Evolutionary conservation across 2,329 filamentous ascomycete genomes (phyloP).

Genomic region (Penicillium sp.): DNA sequence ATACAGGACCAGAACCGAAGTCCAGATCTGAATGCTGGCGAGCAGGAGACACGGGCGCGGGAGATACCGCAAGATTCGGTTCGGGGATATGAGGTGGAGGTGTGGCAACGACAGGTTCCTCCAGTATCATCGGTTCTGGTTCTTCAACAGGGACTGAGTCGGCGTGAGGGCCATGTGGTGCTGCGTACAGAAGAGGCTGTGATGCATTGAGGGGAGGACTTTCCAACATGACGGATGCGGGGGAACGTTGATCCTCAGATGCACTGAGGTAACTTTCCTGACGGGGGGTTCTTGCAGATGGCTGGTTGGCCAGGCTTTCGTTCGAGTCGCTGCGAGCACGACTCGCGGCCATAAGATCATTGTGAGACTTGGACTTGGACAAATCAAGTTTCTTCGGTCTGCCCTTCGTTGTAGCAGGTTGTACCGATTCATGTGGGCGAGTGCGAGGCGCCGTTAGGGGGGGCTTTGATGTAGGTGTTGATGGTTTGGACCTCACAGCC

Average conservation of each 20-base stretch:
- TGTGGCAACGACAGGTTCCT: conserved; percentile 3
- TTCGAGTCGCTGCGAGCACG: conserved; percentile 25
- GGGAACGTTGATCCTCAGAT: conserved; percentile 53
- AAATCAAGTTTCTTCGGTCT: conserved; percentile 36
- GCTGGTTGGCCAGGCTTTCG: conserved; percentile 19
- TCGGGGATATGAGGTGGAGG: conserved; percentile 6
- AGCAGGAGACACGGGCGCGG: not conserved
- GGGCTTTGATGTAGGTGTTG: conserved; percentile 33
- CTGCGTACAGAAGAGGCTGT: conserved; percentile 5
- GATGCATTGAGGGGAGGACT: conserved; percentile 21
- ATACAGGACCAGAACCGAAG: conserved; percentile 8
- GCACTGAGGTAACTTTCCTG: conserved; percentile 40
- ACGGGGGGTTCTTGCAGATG: conserved; percentile 7
- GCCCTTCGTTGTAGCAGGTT: conserved; percentile 31
- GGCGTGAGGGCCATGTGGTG: not conserved
- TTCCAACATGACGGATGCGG: conserved; percentile 19
- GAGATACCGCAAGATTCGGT: conserved; percentile 1
- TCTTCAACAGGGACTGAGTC: conserved; percentile 15
- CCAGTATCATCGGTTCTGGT: conserved; percentile 7
- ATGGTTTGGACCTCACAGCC: conserved; percentile 28
- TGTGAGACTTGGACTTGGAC: conserved; percentile 29
- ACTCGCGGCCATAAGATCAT: conserved; percentile 28
- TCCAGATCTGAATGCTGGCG: conserved; percentile 2
- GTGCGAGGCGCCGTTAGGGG: conserved; percentile 28
- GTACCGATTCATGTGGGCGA: conserved; percentile 33